Conservation (phyloP, 2,329 filamentous ascomycete species). For the Trichoderma atroviride region DNA sequence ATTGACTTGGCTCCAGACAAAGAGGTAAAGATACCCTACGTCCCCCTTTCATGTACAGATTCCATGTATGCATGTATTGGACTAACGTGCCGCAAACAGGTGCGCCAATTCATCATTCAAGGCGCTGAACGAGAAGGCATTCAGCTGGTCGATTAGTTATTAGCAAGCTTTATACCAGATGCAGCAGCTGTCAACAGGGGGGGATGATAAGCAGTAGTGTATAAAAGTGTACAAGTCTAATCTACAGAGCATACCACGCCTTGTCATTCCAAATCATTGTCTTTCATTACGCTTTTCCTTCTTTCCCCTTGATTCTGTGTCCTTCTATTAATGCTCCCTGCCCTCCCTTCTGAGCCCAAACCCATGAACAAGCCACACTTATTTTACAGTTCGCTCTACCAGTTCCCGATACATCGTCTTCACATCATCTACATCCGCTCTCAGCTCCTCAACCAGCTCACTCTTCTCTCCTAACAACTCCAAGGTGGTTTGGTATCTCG, state of each 20-base stretch:
- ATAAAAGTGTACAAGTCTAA: constrained; percentile 27
- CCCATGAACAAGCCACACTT: constrained; percentile 32
- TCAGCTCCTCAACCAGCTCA: constrained; percentile 88
- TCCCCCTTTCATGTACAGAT: not conserved
- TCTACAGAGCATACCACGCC: constrained; percentile 18
- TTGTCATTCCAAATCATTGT: constrained; percentile 14
- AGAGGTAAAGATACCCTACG: constrained; percentile 59
- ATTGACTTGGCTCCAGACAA: constrained; percentile 84
- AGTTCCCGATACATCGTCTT: constrained; percentile 96
- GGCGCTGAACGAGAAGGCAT: constrained; percentile 85
- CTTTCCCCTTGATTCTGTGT: not conserved
- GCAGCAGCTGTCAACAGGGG: constrained; percentile 15
- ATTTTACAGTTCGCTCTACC: constrained; percentile 80
- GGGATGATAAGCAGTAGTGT: constrained; percentile 29
- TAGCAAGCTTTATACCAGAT: not conserved
- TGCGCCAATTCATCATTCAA: constrained; percentile 74
- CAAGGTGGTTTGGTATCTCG: constrained; percentile 84
- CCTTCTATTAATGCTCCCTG: not conserved
- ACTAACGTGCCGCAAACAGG: constrained; percentile 47
- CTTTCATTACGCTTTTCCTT: not conserved
- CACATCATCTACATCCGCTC: constrained; percentile 84
- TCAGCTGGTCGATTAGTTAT: constrained; percentile 46
- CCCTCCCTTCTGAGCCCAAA: not conserved
- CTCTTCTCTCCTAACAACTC: constrained; percentile 98
- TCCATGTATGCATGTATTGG: not conserved